These are phyloP conservation scores for Endoconidiophora laricicola DNA, from an alignment of 2,329 filamentous ascomycete genomes.

Conservation along the genomic window DNA sequence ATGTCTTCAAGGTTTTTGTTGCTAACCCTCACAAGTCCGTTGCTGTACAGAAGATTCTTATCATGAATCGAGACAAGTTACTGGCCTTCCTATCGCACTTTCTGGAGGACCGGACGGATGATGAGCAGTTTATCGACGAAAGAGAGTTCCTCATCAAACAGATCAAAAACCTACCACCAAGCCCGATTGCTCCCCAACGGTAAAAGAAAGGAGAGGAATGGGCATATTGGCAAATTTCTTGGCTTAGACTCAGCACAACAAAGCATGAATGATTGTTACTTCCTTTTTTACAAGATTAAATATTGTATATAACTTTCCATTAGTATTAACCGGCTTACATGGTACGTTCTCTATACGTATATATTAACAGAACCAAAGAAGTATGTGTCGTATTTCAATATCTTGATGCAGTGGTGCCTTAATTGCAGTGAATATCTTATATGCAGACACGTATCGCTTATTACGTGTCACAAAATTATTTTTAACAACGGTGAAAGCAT, in stretches of 20 bases:
- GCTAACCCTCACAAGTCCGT: slow-evolving; percentile 97
- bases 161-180: slow-evolving; percentile 53
- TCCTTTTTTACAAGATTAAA: neutral
- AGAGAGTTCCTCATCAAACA: slow-evolving; percentile 94
- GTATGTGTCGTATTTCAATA: too few species aligned
- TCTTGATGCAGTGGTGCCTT: too few species aligned
- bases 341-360: too few species aligned
- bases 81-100: slow-evolving; percentile 81
- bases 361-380: too few species aligned
- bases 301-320: neutral
- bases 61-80: slow-evolving; percentile 89
- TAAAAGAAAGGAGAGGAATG: slow-evolving; percentile 14
- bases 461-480: too few species aligned
- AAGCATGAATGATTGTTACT: neutral
- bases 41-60: slow-evolving; percentile 83
- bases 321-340: neutral
- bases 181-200: slow-evolving; percentile 36
- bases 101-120: slow-evolving; percentile 84
- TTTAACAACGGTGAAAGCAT: too few species aligned
- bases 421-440: too few species aligned
- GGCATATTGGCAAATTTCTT: neutral
- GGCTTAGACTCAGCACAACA: neutral
- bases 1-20: slow-evolving; percentile 99
- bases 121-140: slow-evolving; percentile 97
- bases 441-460: too few species aligned